Evolutionary conservation across 2,329 filamentous ascomycete genomes (phyloP).

Genomic region (Hymenoscyphus linearis): DNA sequence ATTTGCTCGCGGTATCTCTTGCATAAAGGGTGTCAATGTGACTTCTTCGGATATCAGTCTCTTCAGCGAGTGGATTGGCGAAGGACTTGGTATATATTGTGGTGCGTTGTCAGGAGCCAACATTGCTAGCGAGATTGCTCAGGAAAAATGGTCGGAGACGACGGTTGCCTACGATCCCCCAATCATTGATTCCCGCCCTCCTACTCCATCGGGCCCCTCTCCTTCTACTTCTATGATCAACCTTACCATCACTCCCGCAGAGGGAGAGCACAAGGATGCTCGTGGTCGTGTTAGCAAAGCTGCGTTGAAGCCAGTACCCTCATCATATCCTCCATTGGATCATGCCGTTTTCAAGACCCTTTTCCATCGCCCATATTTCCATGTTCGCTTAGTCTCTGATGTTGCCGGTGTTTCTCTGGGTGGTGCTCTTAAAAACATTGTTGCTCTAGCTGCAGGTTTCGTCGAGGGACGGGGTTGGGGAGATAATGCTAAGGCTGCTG

Average conservation of each 20-base stretch:
- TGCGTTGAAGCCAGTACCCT: constrained; percentile 68
- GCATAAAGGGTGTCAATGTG: constrained; percentile 97
- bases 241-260: constrained; percentile 41
- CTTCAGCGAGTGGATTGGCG: constrained; percentile 92
- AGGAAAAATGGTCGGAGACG: constrained; percentile 95
- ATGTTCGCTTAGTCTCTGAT: constrained; percentile 87
- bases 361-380: constrained; percentile 96
- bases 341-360: constrained; percentile 77
- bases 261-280: constrained; percentile 61
- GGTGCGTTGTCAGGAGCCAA: constrained; percentile 94
- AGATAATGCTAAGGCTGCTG: constrained; percentile 96
- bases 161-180: constrained; percentile 96
- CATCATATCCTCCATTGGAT: constrained; percentile 80
- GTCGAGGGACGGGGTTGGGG: constrained; percentile 96
- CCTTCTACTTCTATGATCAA: constrained; percentile 45
- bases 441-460: constrained; percentile 89
- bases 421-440: constrained; percentile 94
- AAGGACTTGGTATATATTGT: constrained; percentile 89
- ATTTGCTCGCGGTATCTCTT: constrained; percentile 89
- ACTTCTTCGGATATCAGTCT: constrained; percentile 78
- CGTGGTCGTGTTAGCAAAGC: constrained; percentile 62
- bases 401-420: constrained; percentile 96
- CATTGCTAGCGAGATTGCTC: constrained; percentile 89
- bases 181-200: constrained; percentile 74
- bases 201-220: constrained; percentile 51